These are phyloP conservation scores for Cryptosporidium viatorum DNA, from an alignment of 169 alveolate species.

Conservation along the genomic window DNA sequence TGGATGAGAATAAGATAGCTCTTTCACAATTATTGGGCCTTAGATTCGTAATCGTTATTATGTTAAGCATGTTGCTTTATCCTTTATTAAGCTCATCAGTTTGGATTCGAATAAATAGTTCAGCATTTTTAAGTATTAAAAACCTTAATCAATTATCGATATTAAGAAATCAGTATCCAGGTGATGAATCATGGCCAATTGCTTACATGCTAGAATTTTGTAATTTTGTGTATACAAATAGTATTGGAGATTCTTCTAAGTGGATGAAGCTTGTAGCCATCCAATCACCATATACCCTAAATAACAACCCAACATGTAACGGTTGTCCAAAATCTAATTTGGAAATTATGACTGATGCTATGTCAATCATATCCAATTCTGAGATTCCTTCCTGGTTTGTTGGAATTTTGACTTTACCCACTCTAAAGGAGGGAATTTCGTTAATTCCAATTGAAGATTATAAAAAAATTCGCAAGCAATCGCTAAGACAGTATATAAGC, in stretches of 20 bases:
- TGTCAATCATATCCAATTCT: constrained; percentile 64
- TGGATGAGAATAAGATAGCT: neutral
- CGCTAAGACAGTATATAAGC: constrained; percentile 52
- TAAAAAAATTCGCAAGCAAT: constrained; percentile 32
- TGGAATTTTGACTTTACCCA: constrained; percentile 49
- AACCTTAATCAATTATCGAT: constrained; percentile 16
- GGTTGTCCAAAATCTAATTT: constrained; percentile 74
- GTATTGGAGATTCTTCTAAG: constrained; percentile 63
- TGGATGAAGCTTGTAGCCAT: constrained; percentile 72
- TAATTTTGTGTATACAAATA: constrained; percentile 44
- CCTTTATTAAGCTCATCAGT: constrained; percentile 54
- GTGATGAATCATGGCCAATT: constrained; percentile 75
- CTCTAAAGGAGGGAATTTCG: constrained; percentile 51
- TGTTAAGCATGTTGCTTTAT: constrained; percentile 14
- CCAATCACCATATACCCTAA: constrained; percentile 60
- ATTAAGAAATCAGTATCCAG: constrained; percentile 68
- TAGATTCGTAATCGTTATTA: constrained; percentile 1
- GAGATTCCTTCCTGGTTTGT: constrained; percentile 65
- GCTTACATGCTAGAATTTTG: constrained; percentile 49
- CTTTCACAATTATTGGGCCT: constrained; percentile 25
- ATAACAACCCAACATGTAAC: constrained; percentile 66
- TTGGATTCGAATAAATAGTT: constrained; percentile 57
- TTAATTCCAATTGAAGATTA: constrained; percentile 59
- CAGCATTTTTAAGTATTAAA: constrained; percentile 53
- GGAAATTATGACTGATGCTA: constrained; percentile 61